Conservation (phyloP, 1,284 basidiomycete species). For the Chiua sp. region DNA sequence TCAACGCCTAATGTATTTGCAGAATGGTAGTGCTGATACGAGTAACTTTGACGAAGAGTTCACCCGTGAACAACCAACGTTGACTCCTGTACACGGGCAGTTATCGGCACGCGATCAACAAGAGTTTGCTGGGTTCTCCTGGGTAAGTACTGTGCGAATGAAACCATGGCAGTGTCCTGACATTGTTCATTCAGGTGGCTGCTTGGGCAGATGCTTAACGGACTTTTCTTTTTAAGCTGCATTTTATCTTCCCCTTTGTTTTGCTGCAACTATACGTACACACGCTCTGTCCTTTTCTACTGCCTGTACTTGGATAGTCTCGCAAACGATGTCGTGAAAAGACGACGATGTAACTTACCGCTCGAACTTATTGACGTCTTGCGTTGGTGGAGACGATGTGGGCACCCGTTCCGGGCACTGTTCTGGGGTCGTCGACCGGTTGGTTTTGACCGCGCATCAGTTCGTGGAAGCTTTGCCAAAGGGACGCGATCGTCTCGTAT, state of each 20-base stretch:
- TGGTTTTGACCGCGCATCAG: conserved; percentile 68
- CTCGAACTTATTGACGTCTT: conserved; percentile 23
- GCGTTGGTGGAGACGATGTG: conserved; percentile 54
- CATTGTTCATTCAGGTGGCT: conserved; percentile 54
- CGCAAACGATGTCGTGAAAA: conserved; percentile 40
- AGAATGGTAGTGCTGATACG: conserved; percentile 83
- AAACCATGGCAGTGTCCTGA: neutral
- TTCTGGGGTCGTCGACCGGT: conserved; percentile 38
- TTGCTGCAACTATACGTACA: conserved; percentile 40
- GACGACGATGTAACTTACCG: conserved; percentile 27
- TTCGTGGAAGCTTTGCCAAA: conserved; percentile 86
- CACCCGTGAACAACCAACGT: conserved; percentile 94
- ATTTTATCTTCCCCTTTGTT: conserved; percentile 42
- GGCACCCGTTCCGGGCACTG: conserved; percentile 68
- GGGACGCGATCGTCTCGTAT: conserved; percentile 86
- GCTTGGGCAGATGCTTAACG: conserved; percentile 71
- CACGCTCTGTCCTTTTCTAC: conserved; percentile 35
- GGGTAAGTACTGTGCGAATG: conserved; percentile 54
- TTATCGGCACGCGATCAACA: conserved; percentile 92
- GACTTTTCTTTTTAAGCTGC: conserved; percentile 29
- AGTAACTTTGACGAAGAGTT: conserved; percentile 98
- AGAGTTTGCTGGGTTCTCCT: conserved; percentile 97
- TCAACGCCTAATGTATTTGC: conserved; percentile 11
- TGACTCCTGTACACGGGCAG: conserved; percentile 97
- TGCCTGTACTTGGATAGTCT: conserved; percentile 58